Evolutionary conservation across 108 stramenopile genomes (phyloP).

Genomic region (Pseudonitzschia multiseries): DNA sequence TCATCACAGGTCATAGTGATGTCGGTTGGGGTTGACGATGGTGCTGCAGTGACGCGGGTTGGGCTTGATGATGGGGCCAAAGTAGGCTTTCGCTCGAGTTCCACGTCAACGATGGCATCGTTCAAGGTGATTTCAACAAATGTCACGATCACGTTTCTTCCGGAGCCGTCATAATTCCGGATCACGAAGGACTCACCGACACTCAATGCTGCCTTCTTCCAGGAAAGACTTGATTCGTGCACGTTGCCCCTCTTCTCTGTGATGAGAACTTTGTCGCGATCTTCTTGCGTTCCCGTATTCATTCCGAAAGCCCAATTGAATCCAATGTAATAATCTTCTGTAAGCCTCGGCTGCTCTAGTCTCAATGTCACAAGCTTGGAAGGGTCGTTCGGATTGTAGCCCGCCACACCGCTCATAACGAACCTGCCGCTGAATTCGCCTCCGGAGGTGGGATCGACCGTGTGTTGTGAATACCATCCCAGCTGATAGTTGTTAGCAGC

Average conservation of each 20-base stretch:
- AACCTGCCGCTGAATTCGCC: background rate
- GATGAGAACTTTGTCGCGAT: slow-evolving; percentile 4
- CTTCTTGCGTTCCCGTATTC: slow-evolving; percentile 1
- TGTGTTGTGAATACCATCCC: slow-evolving; percentile 15
- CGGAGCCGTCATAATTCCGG: background rate
- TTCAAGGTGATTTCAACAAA: slow-evolving; percentile 5
- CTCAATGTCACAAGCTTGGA: background rate
- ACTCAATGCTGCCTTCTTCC: slow-evolving; percentile 11
- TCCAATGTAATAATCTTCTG: slow-evolving; percentile 8
- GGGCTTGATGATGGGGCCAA: background rate
- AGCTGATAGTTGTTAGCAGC: slow-evolving; percentile 21
- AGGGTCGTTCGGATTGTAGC: background rate
- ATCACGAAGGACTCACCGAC: slow-evolving; percentile 10
- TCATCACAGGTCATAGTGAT: background rate
- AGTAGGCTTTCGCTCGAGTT: background rate
- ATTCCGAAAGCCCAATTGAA: slow-evolving; percentile 6
- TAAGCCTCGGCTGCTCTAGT: background rate
- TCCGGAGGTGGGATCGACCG: background rate
- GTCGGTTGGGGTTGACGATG: background rate
- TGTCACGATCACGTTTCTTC: background rate
- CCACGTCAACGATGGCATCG: background rate
- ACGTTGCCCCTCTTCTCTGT: background rate
- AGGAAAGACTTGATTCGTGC: background rate
- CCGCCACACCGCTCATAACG: slow-evolving; percentile 2
- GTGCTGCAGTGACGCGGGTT: background rate